Base-by-base conservation (phyloP, 768 basidiomycete species). In the Russula earlei region DNA sequence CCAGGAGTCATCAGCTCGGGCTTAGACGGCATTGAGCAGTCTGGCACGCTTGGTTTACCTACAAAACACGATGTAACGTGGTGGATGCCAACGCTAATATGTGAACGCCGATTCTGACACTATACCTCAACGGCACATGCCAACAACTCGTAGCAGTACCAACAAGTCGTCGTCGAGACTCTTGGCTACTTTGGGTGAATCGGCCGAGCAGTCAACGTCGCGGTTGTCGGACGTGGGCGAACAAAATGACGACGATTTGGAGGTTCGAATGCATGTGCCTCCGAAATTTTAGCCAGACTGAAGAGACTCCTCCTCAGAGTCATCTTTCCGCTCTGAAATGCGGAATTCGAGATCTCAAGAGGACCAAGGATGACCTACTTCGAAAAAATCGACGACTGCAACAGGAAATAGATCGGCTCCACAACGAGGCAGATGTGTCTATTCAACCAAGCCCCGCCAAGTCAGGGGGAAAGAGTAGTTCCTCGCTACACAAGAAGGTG, bases 401-500 rank as follows among this genome's bases (percentile, higher is more conserved):
- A 14, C 15, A 45, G 24, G 49, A 56, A 24, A 38, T 57, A 29
- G 50, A 57, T 41, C 51, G 33, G 5, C 19, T 53, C n/a, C 51
- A 58, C 34, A 53, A 53, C 9, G 45, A 58, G 27, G 25, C 34
- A 15, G 46, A 38, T 4, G 33, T 49, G 20, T 25, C 45, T 19
- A 5, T 58, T 42, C 52, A 53, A 42, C 56, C 45, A 17, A 46
- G 24, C n/a, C 44, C 44, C 19, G 45, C 29, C 31, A 44, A 48
- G 45, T 53, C 56, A 38, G 19, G 47, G 34, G 20, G 20, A n/a
- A 58, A 20, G 46, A 63, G 33, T 5, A 51, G 47, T 2, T 11
- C 54, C 9, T 29, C 54, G 37, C 46, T 67, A 10, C 60, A 64
- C 33, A 50, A 48, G 38, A 63, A 64, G 38, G 57, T 70, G 3